phyloP scores from a whole-genome alignment of 140 eudicot genomes.

The Ambrosia hybrid region DNA sequence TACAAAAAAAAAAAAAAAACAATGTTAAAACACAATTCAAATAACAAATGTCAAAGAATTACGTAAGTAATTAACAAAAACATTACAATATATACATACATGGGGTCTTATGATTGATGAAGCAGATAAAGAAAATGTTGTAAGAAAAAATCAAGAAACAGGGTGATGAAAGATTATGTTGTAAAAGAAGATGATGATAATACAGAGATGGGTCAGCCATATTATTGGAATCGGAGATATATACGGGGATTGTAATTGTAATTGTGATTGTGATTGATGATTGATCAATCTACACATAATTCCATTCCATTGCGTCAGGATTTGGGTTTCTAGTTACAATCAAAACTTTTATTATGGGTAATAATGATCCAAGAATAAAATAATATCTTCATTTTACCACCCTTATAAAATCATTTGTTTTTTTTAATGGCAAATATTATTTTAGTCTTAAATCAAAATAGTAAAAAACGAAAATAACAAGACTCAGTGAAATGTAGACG shows the following conservation, averaged over 20 bases:
- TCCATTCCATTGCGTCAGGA: constrained; percentile 17
- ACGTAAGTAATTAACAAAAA: background rate
- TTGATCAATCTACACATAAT: background rate
- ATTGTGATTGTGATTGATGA: background rate
- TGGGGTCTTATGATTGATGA: constrained; percentile 17
- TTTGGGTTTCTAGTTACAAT: constrained; percentile 11
- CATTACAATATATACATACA: background rate
- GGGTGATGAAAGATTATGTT: background rate
- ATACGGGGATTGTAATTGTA: background rate
- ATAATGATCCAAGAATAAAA: too few relatives aligned
- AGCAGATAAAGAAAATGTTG: too few relatives aligned
- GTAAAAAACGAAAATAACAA: too few relatives aligned
- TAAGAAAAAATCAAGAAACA: too few relatives aligned
- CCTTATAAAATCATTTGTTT: too few relatives aligned
- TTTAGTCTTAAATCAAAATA: too few relatives aligned
- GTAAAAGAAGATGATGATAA: background rate
- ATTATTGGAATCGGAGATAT: constrained; percentile 33
- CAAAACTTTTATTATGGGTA: background rate
- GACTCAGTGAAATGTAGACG: too few relatives aligned
- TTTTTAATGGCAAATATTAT: too few relatives aligned
- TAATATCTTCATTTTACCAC: too few relatives aligned
- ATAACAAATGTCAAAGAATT: background rate
- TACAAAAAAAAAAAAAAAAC: background rate
- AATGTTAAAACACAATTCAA: background rate
- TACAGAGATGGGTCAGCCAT: constrained; percentile 22